Evolutionary conservation across 495 filamentous ascomycete genomes (phyloP).

Genomic region (Copromyces sp.): DNA sequence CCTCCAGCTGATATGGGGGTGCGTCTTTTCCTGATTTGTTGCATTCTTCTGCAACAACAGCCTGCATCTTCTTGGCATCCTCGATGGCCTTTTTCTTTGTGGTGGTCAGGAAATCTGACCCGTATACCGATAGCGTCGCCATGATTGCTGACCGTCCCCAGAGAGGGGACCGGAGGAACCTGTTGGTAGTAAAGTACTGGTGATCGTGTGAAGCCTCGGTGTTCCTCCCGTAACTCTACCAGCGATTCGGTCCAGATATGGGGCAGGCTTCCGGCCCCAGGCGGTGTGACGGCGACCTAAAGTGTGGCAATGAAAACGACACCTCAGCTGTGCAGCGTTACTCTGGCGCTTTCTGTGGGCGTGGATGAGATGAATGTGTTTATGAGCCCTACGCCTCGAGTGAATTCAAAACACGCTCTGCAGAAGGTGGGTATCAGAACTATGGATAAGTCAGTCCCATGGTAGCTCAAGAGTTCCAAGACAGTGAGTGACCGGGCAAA

Average conservation of each 20-base stretch:
- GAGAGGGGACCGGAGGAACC: background rate
- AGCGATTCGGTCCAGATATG: background rate
- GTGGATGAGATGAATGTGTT: background rate
- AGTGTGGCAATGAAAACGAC: background rate
- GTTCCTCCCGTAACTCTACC: background rate
- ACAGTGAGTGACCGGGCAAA: background rate
- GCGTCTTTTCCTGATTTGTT: conserved; percentile 35
- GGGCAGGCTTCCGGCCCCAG: background rate
- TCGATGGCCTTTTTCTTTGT: conserved; percentile 40
- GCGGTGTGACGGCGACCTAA: background rate
- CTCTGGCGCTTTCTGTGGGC: background rate
- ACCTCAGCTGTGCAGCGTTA: background rate
- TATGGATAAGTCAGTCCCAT: background rate
- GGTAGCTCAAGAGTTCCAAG: background rate
- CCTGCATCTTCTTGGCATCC: conserved; percentile 47
- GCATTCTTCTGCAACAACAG: conserved; percentile 37
- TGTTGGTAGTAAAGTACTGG: background rate
- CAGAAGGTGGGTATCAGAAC: background rate
- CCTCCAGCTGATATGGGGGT: conserved; percentile 63
- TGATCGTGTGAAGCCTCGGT: background rate
- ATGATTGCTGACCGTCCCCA: conserved; percentile 16
- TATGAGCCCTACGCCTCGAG: background rate
- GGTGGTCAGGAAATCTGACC: conserved; percentile 26
- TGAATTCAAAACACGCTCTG: background rate
- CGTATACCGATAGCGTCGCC: conserved; percentile 32